Conservation (phyloP, 2,329 filamentous ascomycete species). For the Bipolaris bicolor region DNA sequence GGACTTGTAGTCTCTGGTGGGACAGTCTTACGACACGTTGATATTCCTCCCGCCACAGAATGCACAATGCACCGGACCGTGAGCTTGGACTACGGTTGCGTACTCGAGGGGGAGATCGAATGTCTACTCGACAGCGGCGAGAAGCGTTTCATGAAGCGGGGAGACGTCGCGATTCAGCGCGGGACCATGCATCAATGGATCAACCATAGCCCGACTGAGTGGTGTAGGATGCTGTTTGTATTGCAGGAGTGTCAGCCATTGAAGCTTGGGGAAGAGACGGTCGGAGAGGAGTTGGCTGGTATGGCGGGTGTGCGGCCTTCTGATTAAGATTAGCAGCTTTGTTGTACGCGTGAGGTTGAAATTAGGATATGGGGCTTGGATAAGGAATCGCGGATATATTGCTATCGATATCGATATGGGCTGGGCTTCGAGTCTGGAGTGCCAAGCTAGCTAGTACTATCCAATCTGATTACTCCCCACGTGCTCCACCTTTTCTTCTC, state of each 20-base stretch:
- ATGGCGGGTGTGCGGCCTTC: constrained; percentile 48
- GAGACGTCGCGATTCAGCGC: constrained; percentile 48
- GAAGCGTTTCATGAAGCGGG: constrained; percentile 45
- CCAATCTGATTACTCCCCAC: constrained; percentile 19
- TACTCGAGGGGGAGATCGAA: constrained; percentile 49
- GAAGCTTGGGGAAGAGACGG: constrained; percentile 37
- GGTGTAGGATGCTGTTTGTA: constrained; percentile 48
- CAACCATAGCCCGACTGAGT: constrained; percentile 43
- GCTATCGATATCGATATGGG: constrained; percentile 1
- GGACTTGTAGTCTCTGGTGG: constrained; percentile 58
- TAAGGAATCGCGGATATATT: background rate
- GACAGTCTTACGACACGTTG: constrained; percentile 54
- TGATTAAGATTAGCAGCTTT: constrained; percentile 24
- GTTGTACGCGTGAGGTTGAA: constrained; percentile 1
- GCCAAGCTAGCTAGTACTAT: constrained; percentile 29
- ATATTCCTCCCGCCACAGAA: constrained; percentile 43
- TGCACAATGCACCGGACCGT: constrained; percentile 52
- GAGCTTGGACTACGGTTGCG: constrained; percentile 49
- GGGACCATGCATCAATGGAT: constrained; percentile 52
- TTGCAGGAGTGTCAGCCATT: constrained; percentile 46
- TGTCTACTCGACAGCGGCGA: constrained; percentile 49
- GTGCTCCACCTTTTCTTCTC: constrained; percentile 17
- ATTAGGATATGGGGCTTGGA: background rate
- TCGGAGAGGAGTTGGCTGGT: constrained; percentile 44
- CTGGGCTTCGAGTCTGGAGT: constrained; percentile 6